phyloP scores from a whole-genome alignment of 176 grass and related monocot genomes.

The Urochloa ruziziensis region DNA sequence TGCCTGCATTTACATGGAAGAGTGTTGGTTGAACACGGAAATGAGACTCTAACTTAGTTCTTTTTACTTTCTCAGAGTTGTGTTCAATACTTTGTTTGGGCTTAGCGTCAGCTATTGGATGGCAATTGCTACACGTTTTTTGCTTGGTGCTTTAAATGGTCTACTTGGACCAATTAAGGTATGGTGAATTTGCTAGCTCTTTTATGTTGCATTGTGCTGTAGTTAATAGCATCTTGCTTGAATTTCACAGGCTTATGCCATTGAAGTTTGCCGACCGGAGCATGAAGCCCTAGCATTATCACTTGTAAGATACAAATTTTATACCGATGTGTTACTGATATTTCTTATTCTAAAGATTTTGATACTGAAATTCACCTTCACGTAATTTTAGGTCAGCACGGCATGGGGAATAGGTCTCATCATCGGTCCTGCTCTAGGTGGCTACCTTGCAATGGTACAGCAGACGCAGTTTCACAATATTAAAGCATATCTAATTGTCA shows the following conservation, averaged over 20 bases:
- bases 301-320: no score
- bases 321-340: no score
- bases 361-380: no score
- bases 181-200: no score
- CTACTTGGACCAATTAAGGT: constrained; percentile 61
- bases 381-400: constrained; percentile 44
- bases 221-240: background rate
- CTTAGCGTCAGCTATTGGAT: constrained; percentile 61
- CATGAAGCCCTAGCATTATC: constrained; percentile 60
- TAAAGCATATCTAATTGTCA: no score
- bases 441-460: constrained; percentile 63
- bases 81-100: constrained; percentile 66
- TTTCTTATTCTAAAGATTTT: no score
- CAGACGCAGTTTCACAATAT: no score
- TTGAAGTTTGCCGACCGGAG: constrained; percentile 66
- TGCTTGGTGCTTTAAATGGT: constrained; percentile 56
- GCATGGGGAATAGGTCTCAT: constrained; percentile 69
- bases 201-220: no score
- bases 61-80: constrained; percentile 30
- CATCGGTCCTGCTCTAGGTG: constrained; percentile 69
- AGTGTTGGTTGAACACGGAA: no score
- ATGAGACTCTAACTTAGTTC: background rate
- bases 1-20: background rate
- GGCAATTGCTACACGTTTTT: constrained; percentile 54
- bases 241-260: constrained; percentile 54